Conservation (phyloP, 1,139 yeast species). For the Taiozyma sp. region DNA sequence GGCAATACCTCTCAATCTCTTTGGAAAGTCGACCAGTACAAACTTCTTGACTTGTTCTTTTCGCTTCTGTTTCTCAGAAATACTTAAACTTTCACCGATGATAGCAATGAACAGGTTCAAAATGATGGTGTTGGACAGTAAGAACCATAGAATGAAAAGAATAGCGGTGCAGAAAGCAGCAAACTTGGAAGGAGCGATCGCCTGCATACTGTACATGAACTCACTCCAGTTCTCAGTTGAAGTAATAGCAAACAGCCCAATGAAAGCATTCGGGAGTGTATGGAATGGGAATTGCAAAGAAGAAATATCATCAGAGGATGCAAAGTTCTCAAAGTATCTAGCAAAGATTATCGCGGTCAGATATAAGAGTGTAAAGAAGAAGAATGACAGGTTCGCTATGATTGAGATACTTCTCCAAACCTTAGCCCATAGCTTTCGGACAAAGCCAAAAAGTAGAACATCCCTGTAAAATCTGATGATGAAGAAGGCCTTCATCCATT, state of each 20-base stretch:
- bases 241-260: slow-evolving; percentile 74
- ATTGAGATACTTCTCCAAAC: slow-evolving; percentile 65
- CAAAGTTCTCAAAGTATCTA: slow-evolving; percentile 67
- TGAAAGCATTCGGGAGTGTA: slow-evolving; percentile 66
- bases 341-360: slow-evolving; percentile 63
- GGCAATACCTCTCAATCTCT: slow-evolving; percentile 28
- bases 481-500: slow-evolving; percentile 80
- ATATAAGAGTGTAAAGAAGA: slow-evolving; percentile 60
- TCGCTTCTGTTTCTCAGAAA: slow-evolving; percentile 67
- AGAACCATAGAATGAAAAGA: slow-evolving; percentile 74
- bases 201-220: slow-evolving; percentile 53
- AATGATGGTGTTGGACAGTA: slow-evolving; percentile 73
- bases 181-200: slow-evolving; percentile 43
- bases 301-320: slow-evolving; percentile 41
- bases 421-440: slow-evolving; percentile 64
- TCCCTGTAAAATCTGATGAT: slow-evolving; percentile 71
- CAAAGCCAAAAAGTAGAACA: slow-evolving; percentile 49
- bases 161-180: slow-evolving; percentile 55
- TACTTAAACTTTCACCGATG: slow-evolving; percentile 76
- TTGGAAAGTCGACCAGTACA: slow-evolving; percentile 45
- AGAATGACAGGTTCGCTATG: slow-evolving; percentile 66
- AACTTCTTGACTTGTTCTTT: slow-evolving; percentile 72
- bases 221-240: slow-evolving; percentile 93
- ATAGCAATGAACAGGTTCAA: slow-evolving; percentile 91
- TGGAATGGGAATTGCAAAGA: slow-evolving; percentile 58